These are phyloP conservation scores for Punctularia strigosozonata DNA, from an alignment of 768 basidiomycete species.

Conservation along the genomic window DNA sequence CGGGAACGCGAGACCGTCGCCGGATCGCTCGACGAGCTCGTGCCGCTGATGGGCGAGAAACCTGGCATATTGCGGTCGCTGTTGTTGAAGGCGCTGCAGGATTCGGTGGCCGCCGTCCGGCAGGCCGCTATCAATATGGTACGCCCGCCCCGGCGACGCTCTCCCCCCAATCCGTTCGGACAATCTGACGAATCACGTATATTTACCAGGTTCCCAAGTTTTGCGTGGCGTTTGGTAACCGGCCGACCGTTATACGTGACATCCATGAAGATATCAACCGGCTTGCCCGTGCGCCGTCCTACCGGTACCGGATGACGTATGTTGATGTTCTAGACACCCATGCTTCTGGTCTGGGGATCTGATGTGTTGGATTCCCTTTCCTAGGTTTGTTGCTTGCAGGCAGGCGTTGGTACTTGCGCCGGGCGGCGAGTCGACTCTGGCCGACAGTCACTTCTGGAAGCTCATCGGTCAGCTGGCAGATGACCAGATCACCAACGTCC, in stretches of 20 bases:
- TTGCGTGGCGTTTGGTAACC: too few species aligned
- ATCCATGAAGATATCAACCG: constrained; percentile 7
- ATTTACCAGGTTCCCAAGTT: too few species aligned
- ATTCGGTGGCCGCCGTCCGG: constrained; percentile 76
- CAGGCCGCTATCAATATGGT: constrained; percentile 61
- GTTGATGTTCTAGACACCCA: constrained; percentile 8
- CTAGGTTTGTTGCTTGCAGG: constrained; percentile 65
- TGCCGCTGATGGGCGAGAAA: constrained; percentile 27
- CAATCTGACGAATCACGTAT: too few species aligned
- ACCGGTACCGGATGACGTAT: constrained; percentile 7
- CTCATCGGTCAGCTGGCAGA: constrained; percentile 41
- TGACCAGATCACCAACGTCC: constrained; percentile 72
- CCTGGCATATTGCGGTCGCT: constrained; percentile 40
- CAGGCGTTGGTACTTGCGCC: constrained; percentile 40
- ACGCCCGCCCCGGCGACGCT: too few species aligned
- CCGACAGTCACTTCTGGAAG: constrained; percentile 40
- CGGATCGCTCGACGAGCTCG: constrained; percentile 39
- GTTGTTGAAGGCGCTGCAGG: constrained; percentile 52
- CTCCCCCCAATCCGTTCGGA: too few species aligned
- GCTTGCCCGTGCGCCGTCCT: constrained; percentile 5
- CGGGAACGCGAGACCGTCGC: constrained; percentile 67
- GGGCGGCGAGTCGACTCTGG: constrained; percentile 22
- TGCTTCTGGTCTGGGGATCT: constrained; percentile 9
- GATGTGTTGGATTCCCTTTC: too few species aligned
- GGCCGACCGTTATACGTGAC: too few species aligned